phyloP scores from a whole-genome alignment of 495 filamentous ascomycete species.

The Thermochaetoides thermophila region DNA sequence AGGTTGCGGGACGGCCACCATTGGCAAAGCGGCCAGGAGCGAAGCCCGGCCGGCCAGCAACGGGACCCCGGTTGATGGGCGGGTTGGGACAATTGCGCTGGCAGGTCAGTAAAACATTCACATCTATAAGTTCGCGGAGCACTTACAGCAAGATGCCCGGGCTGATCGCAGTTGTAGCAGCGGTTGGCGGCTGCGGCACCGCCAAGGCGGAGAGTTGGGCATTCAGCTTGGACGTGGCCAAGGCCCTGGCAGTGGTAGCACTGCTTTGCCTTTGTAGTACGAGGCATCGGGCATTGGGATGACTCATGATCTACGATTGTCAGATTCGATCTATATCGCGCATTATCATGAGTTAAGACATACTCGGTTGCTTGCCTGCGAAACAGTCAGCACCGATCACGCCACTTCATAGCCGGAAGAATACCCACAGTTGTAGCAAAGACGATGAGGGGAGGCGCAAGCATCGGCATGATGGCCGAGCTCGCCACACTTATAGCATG shows the following conservation, averaged over 20 bases:
- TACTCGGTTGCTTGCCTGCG: conserved; percentile 79
- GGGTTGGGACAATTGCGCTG: conserved; percentile 72
- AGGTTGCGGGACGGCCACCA: conserved; percentile 71
- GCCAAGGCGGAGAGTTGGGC: conserved; percentile 88
- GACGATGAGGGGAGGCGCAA: conserved; percentile 88
- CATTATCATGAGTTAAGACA: conserved; percentile 11
- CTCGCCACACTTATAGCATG: conserved; percentile 99
- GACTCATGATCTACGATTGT: conserved; percentile 76
- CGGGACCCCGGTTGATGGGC: conserved; percentile 47
- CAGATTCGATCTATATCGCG: too few species aligned
- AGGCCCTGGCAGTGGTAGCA: conserved; percentile 99
- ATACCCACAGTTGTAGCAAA: conserved; percentile 91
- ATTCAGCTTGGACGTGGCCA: conserved; percentile 97
- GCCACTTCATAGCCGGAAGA: too few species aligned
- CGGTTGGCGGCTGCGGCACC: conserved; percentile 61
- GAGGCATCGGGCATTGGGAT: conserved; percentile 86
- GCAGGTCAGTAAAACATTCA: too few species aligned
- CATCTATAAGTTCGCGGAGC: conserved; percentile 5
- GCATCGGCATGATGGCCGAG: conserved; percentile 98
- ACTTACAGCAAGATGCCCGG: conserved; percentile 64
- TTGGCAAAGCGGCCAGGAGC: conserved; percentile 34
- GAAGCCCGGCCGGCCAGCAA: conserved; percentile 47
- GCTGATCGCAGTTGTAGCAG: conserved; percentile 91
- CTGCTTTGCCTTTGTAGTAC: conserved; percentile 97
- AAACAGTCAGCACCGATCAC: too few species aligned